Evolutionary conservation across 805 yeast species (phyloP), one percentile per base, ranked within the genome.

Genomic region (Pichia sporocuriosa): DNA sequence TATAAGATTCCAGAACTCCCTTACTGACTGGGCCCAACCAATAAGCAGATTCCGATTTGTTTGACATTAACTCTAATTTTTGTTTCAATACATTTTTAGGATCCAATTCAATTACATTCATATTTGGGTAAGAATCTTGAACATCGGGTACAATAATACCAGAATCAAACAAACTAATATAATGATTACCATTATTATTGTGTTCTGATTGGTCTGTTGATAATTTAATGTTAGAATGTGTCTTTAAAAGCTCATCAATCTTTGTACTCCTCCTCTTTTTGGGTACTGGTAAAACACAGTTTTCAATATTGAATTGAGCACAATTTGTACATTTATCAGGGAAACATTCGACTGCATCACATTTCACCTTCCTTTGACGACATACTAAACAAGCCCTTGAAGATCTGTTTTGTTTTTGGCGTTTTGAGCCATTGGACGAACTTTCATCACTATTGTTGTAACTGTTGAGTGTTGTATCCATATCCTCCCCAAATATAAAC

Each of bases 351-450:
- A 68, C 81, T 11, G 82, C 84, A 54, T 81, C 86, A 62, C 94
- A 84, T 27, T 88, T 72, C n/a, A 84, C 93, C 53, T 84, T 84
- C 27, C 93, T 67, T 7, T 81, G 72, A 41, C 86, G 78, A 55
- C 93, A 84, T n/a, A 83, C 82, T 31, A 75, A 72, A 55, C 93
- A 83, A 3, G 89, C 90, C 35, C 85, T 62, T 8, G 83, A 30
- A 8, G 36, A 27, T 23, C 39, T 34, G 24, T 28, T 30, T 7
- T 26, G 31, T 21, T 39, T 39, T 17, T 30, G 13, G 11, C 24
- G 23, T 35, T 35, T 25, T 9, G 20, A 9, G 5, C 19, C 15
- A 25, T 19, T 30, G n/a, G n/a, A n/a, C n/a, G n/a, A n/a, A n/a
- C n/a, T n/a, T n/a, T n/a, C n/a, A n/a, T n/a, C n/a, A n/a, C n/a